Percentiles rank a stretch among this genome's conserved stretches.
phyloP scores from a whole-genome alignment of 805 yeast genomes.

The Zygotorulaspora sp. region DNA sequence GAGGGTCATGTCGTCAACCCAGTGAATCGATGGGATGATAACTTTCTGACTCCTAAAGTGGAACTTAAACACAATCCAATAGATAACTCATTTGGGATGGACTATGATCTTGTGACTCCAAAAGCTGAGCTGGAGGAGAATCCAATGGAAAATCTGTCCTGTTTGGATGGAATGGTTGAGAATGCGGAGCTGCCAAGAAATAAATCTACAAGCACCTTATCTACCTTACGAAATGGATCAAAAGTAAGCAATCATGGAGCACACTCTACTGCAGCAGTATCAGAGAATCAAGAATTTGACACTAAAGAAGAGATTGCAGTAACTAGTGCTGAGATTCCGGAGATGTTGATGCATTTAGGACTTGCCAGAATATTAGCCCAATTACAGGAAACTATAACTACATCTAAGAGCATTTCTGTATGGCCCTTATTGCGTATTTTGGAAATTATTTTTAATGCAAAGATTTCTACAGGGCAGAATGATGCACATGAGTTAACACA shows the following conservation, averaged over 20 bases:
- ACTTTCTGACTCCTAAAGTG: constrained; percentile 5
- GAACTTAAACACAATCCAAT: neutral
- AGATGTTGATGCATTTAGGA: constrained; percentile 53
- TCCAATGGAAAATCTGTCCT: constrained; percentile 10
- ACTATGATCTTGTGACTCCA: constrained; percentile 3
- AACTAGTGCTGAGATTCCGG: constrained; percentile 30
- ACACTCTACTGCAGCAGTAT: constrained; percentile 7
- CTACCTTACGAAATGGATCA: constrained; percentile 11
- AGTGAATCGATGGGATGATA: constrained; percentile 3
- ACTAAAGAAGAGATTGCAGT: constrained; percentile 4
- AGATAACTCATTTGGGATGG: neutral
- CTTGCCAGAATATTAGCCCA: constrained; percentile 48
- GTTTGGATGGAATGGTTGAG: constrained; percentile 7
- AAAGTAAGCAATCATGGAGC: constrained; percentile 10
- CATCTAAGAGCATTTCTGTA: constrained; percentile 57
- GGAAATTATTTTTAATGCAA: constrained; percentile 67
- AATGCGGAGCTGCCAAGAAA: constrained; percentile 9
- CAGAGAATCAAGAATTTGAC: constrained; percentile 2
- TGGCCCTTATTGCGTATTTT: constrained; percentile 74
- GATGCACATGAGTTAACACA: constrained; percentile 94
- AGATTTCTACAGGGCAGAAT: constrained; percentile 77
- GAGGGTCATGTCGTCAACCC: neutral
- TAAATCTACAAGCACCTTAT: constrained; percentile 15
- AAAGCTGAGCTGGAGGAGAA: constrained; percentile 8
- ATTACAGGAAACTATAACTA: constrained; percentile 58